Evolutionary conservation across 2,329 filamentous ascomycete genomes (phyloP).

Genomic region (Pseudocercospora eumusae): DNA sequence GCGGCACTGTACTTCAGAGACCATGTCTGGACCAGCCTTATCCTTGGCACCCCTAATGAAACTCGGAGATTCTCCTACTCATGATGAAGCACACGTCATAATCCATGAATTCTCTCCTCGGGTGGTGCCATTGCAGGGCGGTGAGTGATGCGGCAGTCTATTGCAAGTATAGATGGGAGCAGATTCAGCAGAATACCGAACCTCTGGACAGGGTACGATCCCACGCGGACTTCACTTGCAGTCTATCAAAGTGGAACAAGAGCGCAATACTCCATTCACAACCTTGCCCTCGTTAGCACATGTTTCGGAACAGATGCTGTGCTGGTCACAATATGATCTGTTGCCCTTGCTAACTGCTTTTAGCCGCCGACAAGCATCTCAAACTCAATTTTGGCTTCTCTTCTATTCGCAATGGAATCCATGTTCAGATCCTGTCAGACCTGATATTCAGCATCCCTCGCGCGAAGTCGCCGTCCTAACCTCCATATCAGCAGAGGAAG

Average conservation of each 20-base stretch:
- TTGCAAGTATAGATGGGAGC: neutral
- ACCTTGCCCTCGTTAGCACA: neutral
- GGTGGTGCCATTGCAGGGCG: neutral
- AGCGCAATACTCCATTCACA: neutral
- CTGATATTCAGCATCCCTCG: constrained; percentile 9
- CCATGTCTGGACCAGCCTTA: neutral
- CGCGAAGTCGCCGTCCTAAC: constrained; percentile 18
- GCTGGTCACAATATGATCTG: neutral
- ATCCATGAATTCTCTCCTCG: neutral
- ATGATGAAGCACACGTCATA: neutral
- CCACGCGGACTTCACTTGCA: neutral
- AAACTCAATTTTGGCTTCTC: neutral
- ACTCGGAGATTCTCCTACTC: neutral
- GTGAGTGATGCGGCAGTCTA: neutral
- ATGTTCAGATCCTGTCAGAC: neutral
- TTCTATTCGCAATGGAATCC: neutral
- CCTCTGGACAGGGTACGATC: neutral
- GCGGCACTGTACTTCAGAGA: neutral
- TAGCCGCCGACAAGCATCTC: neutral
- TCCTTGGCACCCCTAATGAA: neutral
- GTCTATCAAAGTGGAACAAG: neutral
- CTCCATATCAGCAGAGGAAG: constrained; percentile 21
- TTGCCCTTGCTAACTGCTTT: neutral
- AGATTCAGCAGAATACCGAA: neutral
- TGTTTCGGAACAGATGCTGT: neutral